phyloP scores from a whole-genome alignment of 2,329 filamentous ascomycete genomes.

The Chrysoporthe puriensis region DNA sequence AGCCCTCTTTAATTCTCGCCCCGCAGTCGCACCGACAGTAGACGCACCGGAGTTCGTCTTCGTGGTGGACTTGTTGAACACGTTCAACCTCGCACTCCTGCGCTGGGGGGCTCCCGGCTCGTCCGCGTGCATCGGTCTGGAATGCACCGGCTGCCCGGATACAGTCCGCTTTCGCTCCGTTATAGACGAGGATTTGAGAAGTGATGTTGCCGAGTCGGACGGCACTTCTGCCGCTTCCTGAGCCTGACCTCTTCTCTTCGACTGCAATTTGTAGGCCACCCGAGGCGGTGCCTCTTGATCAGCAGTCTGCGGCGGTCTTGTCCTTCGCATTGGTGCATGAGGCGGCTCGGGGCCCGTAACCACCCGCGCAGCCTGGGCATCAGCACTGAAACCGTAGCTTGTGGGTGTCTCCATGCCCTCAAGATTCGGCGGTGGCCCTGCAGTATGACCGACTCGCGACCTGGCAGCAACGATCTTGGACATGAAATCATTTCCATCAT shows the following conservation, averaged over 20 bases:
- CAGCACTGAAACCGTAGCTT: slow-evolving; percentile 47
- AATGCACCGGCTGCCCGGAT: slow-evolving; percentile 75
- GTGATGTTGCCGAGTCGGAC: slow-evolving; percentile 45
- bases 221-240: slow-evolving; percentile 45
- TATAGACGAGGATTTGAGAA: slow-evolving; percentile 47
- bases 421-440: slow-evolving; percentile 43
- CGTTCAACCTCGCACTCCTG: slow-evolving; percentile 71
- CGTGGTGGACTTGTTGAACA: slow-evolving; percentile 69
- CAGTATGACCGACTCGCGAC: slow-evolving; percentile 47
- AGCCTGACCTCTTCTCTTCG: slow-evolving; percentile 46
- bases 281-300: slow-evolving; percentile 67
- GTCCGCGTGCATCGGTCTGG: slow-evolving; percentile 54
- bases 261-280: slow-evolving; percentile 60
- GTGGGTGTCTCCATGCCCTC: slow-evolving; percentile 69
- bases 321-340: slow-evolving; percentile 56
- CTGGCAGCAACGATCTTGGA: slow-evolving; percentile 58
- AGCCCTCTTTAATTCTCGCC: slow-evolving; percentile 81
- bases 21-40: slow-evolving; percentile 61
- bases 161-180: slow-evolving; percentile 84
- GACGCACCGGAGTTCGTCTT: slow-evolving; percentile 64
- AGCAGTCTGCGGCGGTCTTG: slow-evolving; percentile 55
- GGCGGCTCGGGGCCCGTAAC: slow-evolving; percentile 48
- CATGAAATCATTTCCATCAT: slow-evolving; percentile 58
- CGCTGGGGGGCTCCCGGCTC: slow-evolving; percentile 68
- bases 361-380: slow-evolving; percentile 40